Base-by-base conservation (phyloP, 179 eudicot species). In the Pouteria campechiana region DNA sequence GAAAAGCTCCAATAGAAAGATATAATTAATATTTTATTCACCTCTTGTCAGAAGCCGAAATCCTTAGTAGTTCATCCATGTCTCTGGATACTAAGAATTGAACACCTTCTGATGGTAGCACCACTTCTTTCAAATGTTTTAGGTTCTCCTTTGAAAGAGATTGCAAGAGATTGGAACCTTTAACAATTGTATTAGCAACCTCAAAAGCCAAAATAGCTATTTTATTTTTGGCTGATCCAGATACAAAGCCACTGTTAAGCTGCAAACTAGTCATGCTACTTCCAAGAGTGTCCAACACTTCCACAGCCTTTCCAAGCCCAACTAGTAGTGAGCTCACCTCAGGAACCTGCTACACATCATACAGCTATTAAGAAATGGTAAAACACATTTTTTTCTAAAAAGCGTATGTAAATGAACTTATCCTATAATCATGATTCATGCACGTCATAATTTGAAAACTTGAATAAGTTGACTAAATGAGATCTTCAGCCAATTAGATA, bases 11-110 rank as follows among this genome's bases (percentile, higher is more conserved):
- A 39, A 18, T 5, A 7, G 12, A 44, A 54, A 13, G 27, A 25
- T 27, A 21, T 7, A 19, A 28, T 11, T 32, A 22, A 7, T 25
- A 3, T 37, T 4, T 4, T 38, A 55, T 43, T 42, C 32, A 78
- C 97, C 94, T 85, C 69, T 90, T 90, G 73, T 90, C 98, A 66
- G 78, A 67, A 22, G 98, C 98, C 54, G 98, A 93, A 68, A 79
- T 79, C 63, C 80, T 74, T 28, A 76, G 76, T 28, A 86, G 89
- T 48, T 90, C 96, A 28, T 74, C 82, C 55, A 65, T 47, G 60
- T 90, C 90, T 69, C 70, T 74, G 13, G 96, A 90, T 60, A 77
- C 57, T 54, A 88, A 70, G 23, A 57, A 64, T 42, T 80, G 87
- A 47, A 88, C 94, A 15, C 96, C 94, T 66, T 83, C 92, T 6